These are phyloP conservation scores for Acrodontium crateriforme DNA, from an alignment of 2,329 filamentous ascomycete species.

Conservation along the genomic window DNA sequence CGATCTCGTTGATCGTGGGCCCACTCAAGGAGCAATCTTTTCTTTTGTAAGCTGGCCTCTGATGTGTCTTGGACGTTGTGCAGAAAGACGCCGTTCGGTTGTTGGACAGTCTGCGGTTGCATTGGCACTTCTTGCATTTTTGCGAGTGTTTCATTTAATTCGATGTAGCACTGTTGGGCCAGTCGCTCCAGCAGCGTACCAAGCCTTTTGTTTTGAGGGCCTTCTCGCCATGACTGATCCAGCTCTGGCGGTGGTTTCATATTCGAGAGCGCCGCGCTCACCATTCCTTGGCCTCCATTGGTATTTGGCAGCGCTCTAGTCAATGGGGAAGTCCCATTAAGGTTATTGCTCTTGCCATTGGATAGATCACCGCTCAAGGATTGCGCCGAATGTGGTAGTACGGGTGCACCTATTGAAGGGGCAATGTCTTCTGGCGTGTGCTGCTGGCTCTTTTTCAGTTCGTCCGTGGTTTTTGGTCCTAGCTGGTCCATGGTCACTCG, in stretches of 20 bases:
- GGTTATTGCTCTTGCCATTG: not conserved
- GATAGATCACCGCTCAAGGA: not conserved
- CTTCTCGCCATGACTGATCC: constrained; percentile 46
- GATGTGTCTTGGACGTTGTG: constrained; percentile 42
- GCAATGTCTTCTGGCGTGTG: not conserved
- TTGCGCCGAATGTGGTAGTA: not conserved
- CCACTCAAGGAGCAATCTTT: constrained; percentile 60
- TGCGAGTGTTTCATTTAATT: constrained; percentile 55
- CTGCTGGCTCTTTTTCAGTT: constrained; percentile 17
- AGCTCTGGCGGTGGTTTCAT: constrained; percentile 36
- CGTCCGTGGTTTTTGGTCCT: constrained; percentile 24
- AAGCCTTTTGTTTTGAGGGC: constrained; percentile 62
- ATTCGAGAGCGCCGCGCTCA: not conserved
- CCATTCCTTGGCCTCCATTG: constrained; percentile 8
- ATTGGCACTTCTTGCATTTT: constrained; percentile 52
- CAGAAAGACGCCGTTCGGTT: constrained; percentile 26
- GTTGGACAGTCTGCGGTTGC: constrained; percentile 33
- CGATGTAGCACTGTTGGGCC: constrained; percentile 70
- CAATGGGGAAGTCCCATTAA: constrained; percentile 4
- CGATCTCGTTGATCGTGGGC: constrained; percentile 66
- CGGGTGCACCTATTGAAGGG: not conserved
- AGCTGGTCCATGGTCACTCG: constrained; percentile 35
- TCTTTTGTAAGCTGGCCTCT: constrained; percentile 59
- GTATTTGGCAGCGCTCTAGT: constrained; percentile 5
- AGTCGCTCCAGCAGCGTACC: constrained; percentile 62